Evolutionary conservation across 2,329 filamentous ascomycete species (phyloP).

Genomic region (Arachnomyces sp.): DNA sequence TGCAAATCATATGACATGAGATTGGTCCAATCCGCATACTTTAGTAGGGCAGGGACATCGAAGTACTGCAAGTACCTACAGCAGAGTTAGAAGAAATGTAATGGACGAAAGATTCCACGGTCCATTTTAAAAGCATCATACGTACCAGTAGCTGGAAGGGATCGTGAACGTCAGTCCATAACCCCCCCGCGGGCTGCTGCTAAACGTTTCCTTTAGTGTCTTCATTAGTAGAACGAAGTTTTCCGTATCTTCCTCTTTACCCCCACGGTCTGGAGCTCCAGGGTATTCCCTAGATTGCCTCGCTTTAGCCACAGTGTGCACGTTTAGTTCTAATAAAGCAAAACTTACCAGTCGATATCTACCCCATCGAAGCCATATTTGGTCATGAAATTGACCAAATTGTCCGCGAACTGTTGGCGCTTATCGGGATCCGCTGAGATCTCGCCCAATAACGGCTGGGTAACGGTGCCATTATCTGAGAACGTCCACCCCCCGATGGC

Average conservation of each 20-base stretch:
- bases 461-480: conserved; percentile 8
- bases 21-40: conserved; percentile 10
- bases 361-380: conserved; percentile 19
- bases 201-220: conserved; percentile 8
- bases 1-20: conserved; percentile 8
- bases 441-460: conserved; percentile 9
- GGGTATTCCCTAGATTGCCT: conserved; percentile 14
- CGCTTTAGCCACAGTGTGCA: not conserved
- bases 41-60: conserved; percentile 16
- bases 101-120: no score
- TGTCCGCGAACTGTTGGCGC: conserved; percentile 9
- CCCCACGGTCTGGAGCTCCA: conserved; percentile 12
- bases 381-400: conserved; percentile 13
- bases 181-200: conserved; percentile 1
- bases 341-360: conserved; percentile 15
- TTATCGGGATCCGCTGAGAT: conserved; percentile 2
- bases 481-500: conserved; percentile 18
- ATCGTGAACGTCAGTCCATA: conserved; percentile 13
- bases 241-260: conserved; percentile 10
- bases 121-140: no score
- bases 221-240: conserved; percentile 14
- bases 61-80: no score
- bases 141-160: conserved; percentile 18
- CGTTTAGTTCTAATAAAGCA: not conserved
- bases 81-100: no score